phyloP scores from a whole-genome alignment of 345 rosid species.

The Limnanthes douglasii region DNA sequence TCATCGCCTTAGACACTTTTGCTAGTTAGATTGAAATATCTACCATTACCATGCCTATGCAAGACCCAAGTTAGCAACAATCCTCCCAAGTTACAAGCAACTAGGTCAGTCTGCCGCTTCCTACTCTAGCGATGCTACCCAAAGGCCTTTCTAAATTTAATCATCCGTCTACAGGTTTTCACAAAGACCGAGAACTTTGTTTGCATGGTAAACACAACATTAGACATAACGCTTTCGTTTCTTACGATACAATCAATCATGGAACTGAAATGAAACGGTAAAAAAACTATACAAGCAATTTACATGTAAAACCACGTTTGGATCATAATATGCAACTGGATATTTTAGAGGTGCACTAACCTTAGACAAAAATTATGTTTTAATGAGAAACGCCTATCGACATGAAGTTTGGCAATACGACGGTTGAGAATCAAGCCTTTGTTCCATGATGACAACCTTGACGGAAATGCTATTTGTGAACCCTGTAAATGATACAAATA shows the following conservation, averaged over 20 bases:
- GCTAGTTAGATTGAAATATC: too few species aligned
- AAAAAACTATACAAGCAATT: neutral
- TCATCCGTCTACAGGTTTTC: too few species aligned
- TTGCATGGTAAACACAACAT: neutral
- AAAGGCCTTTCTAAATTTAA: too few species aligned
- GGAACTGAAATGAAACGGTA: neutral
- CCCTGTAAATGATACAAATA: constrained; percentile 31
- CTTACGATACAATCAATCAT: too few species aligned
- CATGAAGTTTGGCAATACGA: constrained; percentile 20
- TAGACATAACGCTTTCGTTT: too few species aligned
- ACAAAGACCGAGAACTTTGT: neutral
- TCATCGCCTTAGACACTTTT: too few species aligned
- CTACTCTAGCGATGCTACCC: too few species aligned
- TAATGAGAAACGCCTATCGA: constrained; percentile 24
- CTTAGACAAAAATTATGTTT: constrained; percentile 27
- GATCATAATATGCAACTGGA: too few species aligned
- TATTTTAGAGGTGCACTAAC: constrained; percentile 27
- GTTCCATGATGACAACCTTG: constrained; percentile 43
- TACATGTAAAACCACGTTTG: neutral
- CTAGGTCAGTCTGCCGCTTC: too few species aligned
- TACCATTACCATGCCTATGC: too few species aligned
- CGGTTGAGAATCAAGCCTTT: constrained; percentile 34
- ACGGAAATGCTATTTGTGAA: constrained; percentile 41
- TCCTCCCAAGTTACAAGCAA: too few species aligned
- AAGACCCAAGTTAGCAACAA: too few species aligned